These are phyloP conservation scores for Nitzschia sp. DNA, from an alignment of 108 stramenopile genomes.

Conservation along the genomic window DNA sequence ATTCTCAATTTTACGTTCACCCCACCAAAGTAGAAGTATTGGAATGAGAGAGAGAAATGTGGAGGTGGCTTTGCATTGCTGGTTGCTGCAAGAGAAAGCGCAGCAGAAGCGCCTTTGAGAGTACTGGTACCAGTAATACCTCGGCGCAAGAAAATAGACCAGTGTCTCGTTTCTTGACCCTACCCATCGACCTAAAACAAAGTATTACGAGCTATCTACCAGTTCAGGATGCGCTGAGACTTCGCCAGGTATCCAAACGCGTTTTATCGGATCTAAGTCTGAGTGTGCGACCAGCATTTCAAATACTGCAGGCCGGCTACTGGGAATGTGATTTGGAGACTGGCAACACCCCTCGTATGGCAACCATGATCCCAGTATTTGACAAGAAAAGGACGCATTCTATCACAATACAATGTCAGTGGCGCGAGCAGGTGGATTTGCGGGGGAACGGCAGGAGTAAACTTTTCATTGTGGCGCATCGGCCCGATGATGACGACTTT, in stretches of 20 bases:
- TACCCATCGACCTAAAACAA: conserved; percentile 1
- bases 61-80: not conserved
- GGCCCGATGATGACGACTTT: not conserved
- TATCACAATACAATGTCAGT: not conserved
- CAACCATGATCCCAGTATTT: not conserved
- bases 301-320: not conserved
- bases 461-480: not conserved
- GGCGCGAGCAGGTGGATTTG: not conserved
- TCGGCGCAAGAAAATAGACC: no score
- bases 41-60: no score
- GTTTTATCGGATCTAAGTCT: not conserved
- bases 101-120: no score
- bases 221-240: not conserved
- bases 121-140: no score
- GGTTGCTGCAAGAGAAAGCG: not conserved
- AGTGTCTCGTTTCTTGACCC: no score
- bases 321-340: not conserved
- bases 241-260: not conserved
- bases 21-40: no score
- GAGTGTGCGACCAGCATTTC: not conserved
- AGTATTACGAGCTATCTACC: not conserved
- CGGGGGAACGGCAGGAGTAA: not conserved
- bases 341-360: not conserved
- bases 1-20: no score
- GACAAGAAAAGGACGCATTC: not conserved